Percentiles rank a stretch among this genome's conserved stretches.
phyloP scores from a whole-genome alignment of 495 filamentous ascomycete species.

The Tuber calosporum region DNA sequence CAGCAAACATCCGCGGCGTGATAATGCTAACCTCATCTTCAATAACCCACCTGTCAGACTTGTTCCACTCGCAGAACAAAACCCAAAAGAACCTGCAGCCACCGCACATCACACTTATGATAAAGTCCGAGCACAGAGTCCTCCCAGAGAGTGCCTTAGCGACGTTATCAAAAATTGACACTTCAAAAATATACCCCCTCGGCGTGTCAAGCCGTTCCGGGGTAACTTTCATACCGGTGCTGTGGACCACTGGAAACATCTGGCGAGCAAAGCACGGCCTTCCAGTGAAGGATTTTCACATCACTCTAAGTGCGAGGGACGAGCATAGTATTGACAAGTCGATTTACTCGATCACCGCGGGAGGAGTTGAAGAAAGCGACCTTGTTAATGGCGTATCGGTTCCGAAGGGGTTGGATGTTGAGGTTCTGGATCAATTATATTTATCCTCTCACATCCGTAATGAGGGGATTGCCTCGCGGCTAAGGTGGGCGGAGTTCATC shows the following conservation, averaged over 20 bases:
- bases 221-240: conserved; percentile 10
- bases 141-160: not conserved
- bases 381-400: not conserved
- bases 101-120: conserved; percentile 12
- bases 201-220: not conserved
- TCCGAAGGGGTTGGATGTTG: not conserved
- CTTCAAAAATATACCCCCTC: conserved; percentile 9
- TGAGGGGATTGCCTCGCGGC: not conserved
- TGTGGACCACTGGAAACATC: conserved; percentile 18
- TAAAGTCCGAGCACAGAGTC: conserved; percentile 8
- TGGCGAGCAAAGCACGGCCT: conserved; percentile 23
- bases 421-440: conserved; percentile 16
- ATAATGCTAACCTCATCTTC: not conserved
- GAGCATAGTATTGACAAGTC: conserved; percentile 13
- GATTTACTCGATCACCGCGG: not conserved
- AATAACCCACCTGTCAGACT: conserved; percentile 8
- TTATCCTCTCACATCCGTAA: conserved; percentile 10
- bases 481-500: conserved; percentile 4
- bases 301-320: conserved; percentile 6
- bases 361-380: not conserved
- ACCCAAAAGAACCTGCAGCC: conserved; percentile 1
- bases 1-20: not conserved
- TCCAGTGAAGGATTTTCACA: conserved; percentile 6
- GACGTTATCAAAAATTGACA: conserved; percentile 4
- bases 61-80: not conserved